Percentiles rank a stretch among this genome's conserved stretches.
phyloP scores from a whole-genome alignment of 768 basidiomycete genomes.

The Hygrophoropsis aurantiaca region DNA sequence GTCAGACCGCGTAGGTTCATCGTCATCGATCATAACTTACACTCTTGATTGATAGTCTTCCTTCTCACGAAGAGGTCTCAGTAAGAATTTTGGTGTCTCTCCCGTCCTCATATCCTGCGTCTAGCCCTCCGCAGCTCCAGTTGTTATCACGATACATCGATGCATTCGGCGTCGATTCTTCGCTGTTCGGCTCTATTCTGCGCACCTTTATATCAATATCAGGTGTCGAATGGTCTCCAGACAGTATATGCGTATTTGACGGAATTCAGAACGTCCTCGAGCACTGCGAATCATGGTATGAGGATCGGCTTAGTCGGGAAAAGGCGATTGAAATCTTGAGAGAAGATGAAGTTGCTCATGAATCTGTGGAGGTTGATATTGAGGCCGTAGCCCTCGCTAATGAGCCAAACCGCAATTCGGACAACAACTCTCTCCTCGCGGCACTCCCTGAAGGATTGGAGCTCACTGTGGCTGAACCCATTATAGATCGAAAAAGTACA shows the following conservation, averaged over 20 bases:
- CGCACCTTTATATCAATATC: slow-evolving; percentile 77
- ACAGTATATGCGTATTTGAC: slow-evolving; percentile 82
- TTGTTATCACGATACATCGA: slow-evolving; percentile 84
- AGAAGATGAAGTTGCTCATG: slow-evolving; percentile 44
- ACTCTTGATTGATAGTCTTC: slow-evolving; percentile 39
- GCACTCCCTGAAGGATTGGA: slow-evolving; percentile 60
- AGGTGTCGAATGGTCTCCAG: slow-evolving; percentile 76
- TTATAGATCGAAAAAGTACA: slow-evolving; percentile 79
- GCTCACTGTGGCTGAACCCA: slow-evolving; percentile 74
- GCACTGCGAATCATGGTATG: slow-evolving; percentile 67
- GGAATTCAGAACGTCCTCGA: slow-evolving; percentile 78
- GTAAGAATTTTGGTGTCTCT: slow-evolving; percentile 60
- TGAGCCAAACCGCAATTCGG: not conserved
- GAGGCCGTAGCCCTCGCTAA: slow-evolving; percentile 5
- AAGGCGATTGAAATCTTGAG: slow-evolving; percentile 55
- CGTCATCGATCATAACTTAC: not conserved
- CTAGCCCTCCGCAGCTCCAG: slow-evolving; percentile 77
- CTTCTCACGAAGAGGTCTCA: slow-evolving; percentile 50
- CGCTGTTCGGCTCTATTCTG: slow-evolving; percentile 73
- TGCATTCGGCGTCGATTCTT: slow-evolving; percentile 69
- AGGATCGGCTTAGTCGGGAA: slow-evolving; percentile 57
- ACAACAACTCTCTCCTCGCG: slow-evolving; percentile 10
- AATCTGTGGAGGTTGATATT: slow-evolving; percentile 5
- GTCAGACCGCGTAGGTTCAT: not conserved
- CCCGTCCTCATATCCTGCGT: slow-evolving; percentile 59